These are phyloP conservation scores for Schizosaccharomyces japonicus DNA, from an alignment of 805 yeast genomes.

Conservation along the genomic window DNA sequence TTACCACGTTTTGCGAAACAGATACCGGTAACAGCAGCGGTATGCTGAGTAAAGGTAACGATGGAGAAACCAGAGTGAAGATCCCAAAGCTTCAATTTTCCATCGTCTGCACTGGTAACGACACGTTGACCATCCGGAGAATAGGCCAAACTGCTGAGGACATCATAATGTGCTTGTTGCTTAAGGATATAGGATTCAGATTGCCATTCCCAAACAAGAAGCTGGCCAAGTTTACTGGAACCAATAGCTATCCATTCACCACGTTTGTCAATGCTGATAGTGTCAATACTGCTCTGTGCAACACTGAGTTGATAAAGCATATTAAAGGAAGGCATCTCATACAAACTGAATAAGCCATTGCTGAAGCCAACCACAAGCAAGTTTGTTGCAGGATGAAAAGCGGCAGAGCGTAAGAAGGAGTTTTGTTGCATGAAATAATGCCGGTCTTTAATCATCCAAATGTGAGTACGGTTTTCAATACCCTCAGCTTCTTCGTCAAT, in stretches of 20 bases:
- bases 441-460: conserved; percentile 64
- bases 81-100: conserved; percentile 93
- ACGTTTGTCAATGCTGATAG: conserved; percentile 50
- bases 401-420: conserved; percentile 50
- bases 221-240: conserved; percentile 70
- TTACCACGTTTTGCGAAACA: conserved; percentile 75
- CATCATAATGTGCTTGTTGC: conserved; percentile 92
- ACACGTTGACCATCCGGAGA: conserved; percentile 87
- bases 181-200: conserved; percentile 83
- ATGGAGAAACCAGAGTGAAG: conserved; percentile 75
- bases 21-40: conserved; percentile 68
- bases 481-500: conserved; percentile 24
- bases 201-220: conserved; percentile 95
- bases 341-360: conserved; percentile 74
- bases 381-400: conserved; percentile 53
- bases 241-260: conserved; percentile 98
- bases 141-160: conserved; percentile 60
- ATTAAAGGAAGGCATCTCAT: conserved; percentile 62
- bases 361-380: conserved; percentile 70
- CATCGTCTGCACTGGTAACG: conserved; percentile 90
- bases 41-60: conserved; percentile 76
- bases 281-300: conserved; percentile 75
- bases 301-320: conserved; percentile 68
- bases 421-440: conserved; percentile 50
- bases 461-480: background rate